phyloP scores from a whole-genome alignment of 2,329 filamentous ascomycete species.

The Colletotrichum agaves region DNA sequence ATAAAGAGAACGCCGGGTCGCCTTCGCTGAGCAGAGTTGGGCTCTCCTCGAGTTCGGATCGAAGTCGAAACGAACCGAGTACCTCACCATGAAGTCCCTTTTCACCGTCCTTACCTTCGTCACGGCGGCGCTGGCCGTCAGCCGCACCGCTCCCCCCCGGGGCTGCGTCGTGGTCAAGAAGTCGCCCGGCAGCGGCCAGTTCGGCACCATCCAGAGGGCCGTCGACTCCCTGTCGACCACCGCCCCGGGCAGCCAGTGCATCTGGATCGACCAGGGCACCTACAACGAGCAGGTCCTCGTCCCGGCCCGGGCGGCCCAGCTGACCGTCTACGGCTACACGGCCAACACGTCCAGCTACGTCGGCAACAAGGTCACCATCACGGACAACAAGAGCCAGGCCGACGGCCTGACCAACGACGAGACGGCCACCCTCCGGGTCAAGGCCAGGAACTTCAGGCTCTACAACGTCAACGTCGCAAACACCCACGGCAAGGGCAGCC shows the following conservation, averaged over 20 bases:
- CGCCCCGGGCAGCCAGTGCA: conserved; percentile 61
- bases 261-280: conserved; percentile 74
- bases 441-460: conserved; percentile 61
- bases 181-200: conserved; percentile 39
- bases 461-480: conserved; percentile 70
- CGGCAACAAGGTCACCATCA: conserved; percentile 67
- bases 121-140: conserved; percentile 38
- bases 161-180: conserved; percentile 48
- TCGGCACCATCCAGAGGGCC: conserved; percentile 57
- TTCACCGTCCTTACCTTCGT: conserved; percentile 11
- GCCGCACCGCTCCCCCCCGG: conserved; percentile 44
- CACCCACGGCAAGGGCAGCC: conserved; percentile 58
- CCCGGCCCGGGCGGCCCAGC: conserved; percentile 56
- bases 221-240: conserved; percentile 67
- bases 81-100: conserved; percentile 29
- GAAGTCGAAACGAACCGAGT: conserved; percentile 4
- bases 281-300: conserved; percentile 71
- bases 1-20: conserved; percentile 20
- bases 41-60: background rate
- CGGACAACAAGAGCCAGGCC: conserved; percentile 64
- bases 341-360: conserved; percentile 61
- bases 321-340: conserved; percentile 69
- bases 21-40: background rate
- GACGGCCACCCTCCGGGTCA: conserved; percentile 60
- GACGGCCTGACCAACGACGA: conserved; percentile 62